phyloP scores from a whole-genome alignment of 2,329 filamentous ascomycete genomes.

The Exophiala mesophila region DNA sequence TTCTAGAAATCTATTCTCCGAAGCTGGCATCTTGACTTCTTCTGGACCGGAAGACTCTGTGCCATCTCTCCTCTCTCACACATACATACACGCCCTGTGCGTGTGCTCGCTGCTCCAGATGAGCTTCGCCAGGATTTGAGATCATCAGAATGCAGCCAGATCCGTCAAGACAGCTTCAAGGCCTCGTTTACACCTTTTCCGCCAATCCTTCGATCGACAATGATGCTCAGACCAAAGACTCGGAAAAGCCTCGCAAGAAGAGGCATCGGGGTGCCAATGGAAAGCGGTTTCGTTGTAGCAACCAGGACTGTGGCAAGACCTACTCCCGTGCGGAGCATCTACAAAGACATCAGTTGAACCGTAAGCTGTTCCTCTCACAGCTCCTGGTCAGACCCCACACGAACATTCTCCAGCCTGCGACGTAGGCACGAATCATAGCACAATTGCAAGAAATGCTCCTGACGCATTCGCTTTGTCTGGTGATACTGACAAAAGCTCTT shows the following conservation, averaged over 20 bases:
- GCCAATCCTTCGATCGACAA: constrained; percentile 1
- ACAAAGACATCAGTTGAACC: constrained; percentile 94
- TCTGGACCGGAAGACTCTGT: no score
- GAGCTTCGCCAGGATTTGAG: no score
- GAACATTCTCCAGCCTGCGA: background rate
- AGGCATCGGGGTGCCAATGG: constrained; percentile 43
- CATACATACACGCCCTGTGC: no score
- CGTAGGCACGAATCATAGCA: no score
- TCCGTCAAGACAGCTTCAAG: constrained; percentile 1
- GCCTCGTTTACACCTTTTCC: constrained; percentile 2
- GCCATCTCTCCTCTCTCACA: no score
- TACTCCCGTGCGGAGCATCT: constrained; percentile 96
- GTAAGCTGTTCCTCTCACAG: constrained; percentile 46
- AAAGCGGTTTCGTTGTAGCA: constrained; percentile 66
- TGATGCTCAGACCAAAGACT: background rate
- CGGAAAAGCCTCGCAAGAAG: constrained; percentile 32
- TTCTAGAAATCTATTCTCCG: no score
- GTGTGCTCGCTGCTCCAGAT: no score
- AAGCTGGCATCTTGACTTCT: no score
- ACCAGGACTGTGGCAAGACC: constrained; percentile 86
- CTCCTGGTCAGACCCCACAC: background rate
- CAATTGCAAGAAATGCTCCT: no score
- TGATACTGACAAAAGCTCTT: background rate
- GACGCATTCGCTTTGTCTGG: background rate
- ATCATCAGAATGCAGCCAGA: constrained; percentile 1